Percentiles rank a stretch among this genome's conserved stretches.
Evolutionary conservation across 148 eudicot genomes (phyloP).

Genomic region (Rheum nobile): DNA sequence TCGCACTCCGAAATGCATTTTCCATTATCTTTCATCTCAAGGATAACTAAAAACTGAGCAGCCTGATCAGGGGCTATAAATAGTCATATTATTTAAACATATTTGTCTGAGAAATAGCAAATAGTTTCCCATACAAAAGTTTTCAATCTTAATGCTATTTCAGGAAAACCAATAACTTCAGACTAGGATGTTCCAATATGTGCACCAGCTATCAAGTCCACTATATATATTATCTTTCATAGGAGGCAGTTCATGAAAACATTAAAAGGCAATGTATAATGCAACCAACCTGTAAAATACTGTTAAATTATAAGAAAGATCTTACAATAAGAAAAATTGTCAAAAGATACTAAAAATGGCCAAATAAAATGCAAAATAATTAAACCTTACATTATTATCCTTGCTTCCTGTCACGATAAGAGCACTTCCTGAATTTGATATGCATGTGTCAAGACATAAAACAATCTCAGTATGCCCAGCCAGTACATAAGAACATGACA

Average conservation of each 20-base stretch:
- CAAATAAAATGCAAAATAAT: background rate
- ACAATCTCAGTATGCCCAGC: conserved; percentile 80
- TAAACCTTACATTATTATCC: conserved; percentile 69
- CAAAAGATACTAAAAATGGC: background rate
- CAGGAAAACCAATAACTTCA: background rate
- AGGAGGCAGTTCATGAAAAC: background rate
- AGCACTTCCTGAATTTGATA: conserved; percentile 50
- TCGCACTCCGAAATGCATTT: background rate
- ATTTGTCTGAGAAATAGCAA: background rate
- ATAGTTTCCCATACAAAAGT: background rate
- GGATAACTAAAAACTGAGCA: too few species aligned
- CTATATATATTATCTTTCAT: background rate
- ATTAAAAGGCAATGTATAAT: background rate
- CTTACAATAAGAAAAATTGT: too few species aligned
- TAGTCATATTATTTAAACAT: background rate
- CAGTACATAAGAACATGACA: conserved; percentile 95
- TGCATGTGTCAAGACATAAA: conserved; percentile 78
- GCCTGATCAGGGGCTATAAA: too few species aligned
- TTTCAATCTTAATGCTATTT: background rate
- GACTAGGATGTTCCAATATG: background rate
- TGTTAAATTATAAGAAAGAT: too few species aligned
- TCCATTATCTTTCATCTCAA: too few species aligned
- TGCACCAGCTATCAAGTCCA: background rate
- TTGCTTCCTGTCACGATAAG: conserved; percentile 93
- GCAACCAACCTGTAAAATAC: too few species aligned